phyloP scores from a whole-genome alignment of 2,329 filamentous ascomycete species.

The Phyllosticta citrichinensis region DNA sequence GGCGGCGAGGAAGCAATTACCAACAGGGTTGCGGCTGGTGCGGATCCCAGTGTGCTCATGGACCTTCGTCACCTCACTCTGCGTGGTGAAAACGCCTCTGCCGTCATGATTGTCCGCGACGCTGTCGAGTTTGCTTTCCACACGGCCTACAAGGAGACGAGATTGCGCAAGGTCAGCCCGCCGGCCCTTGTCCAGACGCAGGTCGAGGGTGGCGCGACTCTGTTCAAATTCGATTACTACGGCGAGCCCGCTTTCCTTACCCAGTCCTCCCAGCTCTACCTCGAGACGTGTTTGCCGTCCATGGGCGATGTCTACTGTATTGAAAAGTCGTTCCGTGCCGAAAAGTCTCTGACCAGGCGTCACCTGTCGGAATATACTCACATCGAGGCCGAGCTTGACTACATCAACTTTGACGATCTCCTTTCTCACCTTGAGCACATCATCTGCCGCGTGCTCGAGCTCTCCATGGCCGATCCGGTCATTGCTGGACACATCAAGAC shows the following conservation, averaged over 20 bases:
- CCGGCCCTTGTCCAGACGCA: slow-evolving; percentile 91
- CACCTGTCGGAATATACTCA: slow-evolving; percentile 96
- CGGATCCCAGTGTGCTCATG: slow-evolving; percentile 63
- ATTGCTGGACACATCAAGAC: slow-evolving; percentile 66
- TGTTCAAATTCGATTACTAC: slow-evolving; percentile 87
- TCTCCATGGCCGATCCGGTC: slow-evolving; percentile 61
- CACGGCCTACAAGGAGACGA: slow-evolving; percentile 64
- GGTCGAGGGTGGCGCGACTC: slow-evolving; percentile 82
- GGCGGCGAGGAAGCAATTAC: slow-evolving; percentile 86
- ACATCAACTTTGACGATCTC: slow-evolving; percentile 85
- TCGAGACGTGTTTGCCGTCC: slow-evolving; percentile 85
- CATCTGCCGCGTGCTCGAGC: slow-evolving; percentile 76
- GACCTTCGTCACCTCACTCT: slow-evolving; percentile 79
- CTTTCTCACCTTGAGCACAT: slow-evolving; percentile 78
- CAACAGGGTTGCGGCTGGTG: slow-evolving; percentile 62
- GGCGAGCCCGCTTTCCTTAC: slow-evolving; percentile 86
- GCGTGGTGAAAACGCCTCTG: slow-evolving; percentile 72
- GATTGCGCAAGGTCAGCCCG: slow-evolving; percentile 74
- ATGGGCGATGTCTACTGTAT: slow-evolving; percentile 96
- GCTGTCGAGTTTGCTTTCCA: slow-evolving; percentile 73
- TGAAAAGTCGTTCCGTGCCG: slow-evolving; percentile 96
- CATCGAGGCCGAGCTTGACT: slow-evolving; percentile 92
- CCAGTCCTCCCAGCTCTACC: slow-evolving; percentile 93
- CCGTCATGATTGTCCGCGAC: slow-evolving; percentile 78
- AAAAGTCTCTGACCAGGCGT: slow-evolving; percentile 88